Evolutionary conservation across 2,329 filamentous ascomycete species (phyloP), one percentile per base, ranked within the genome.

Genomic region (Gremmenia infestans): DNA sequence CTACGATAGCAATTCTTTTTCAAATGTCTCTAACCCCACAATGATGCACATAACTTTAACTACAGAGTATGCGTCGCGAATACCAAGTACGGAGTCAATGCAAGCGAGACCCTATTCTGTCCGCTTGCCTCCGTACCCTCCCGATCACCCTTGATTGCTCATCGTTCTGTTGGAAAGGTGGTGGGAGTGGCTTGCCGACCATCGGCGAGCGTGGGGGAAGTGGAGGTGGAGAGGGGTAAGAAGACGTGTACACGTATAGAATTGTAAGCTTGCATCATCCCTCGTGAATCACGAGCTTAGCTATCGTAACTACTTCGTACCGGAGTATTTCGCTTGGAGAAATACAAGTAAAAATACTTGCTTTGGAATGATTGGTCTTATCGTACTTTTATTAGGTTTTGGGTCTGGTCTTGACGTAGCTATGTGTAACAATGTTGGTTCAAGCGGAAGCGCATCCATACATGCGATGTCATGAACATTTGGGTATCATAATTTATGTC

Each of bases 1-100:
- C 63, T 59, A 68, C 63, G 62, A 66, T 55, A 68, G 62, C 59
- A 65, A 32, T 32, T 25, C 25, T 7, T 25, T 25, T 5, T 25
- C 1, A 1, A 63, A 63, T 2, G 22, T 49, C 28, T 49, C 5
- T 37, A 15, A 4, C 35, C 17, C 17, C 37, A 12, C 36, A 37
- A 22, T 32, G 43, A 48, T 25, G 25, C 6, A 1, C 25, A 25
- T 25, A 49, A 17, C 1, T n/a, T 11, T 7, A 42, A 17, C 2
- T 19, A 28, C 28, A 8, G 28, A 9, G 28, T 32, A 32, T 32
- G 28, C 9, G 1, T 3, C 28, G 28, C 9, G 28, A 12, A 32
- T 32, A 12, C 4, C 9, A 32, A 32, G 8, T 32, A 2, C 28
- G 9, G 3, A 9, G 28, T 32, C 9, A 11, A 11, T 11, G 28